Base-by-base conservation (phyloP, 1,284 basidiomycete genomes). In the Schizopora paradoxa region DNA sequence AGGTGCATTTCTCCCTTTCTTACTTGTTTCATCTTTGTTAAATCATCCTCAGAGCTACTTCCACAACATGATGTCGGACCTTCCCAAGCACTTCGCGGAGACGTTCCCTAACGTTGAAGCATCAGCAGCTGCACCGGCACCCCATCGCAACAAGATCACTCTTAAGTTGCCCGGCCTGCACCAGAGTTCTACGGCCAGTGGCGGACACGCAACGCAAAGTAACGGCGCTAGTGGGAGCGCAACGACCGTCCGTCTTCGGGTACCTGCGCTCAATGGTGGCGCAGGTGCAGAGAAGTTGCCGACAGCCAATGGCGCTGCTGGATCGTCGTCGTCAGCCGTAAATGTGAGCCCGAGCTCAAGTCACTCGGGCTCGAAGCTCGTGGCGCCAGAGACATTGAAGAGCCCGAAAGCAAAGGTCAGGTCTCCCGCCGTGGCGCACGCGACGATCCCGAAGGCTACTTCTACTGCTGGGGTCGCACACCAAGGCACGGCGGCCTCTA, bases 61-160 rank as follows among this genome's bases (percentile, higher is more conserved):
- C 61, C 74, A 76, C 22, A 71, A 77, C 51, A 63, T 87, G 14
- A 82, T 89, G 82, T 71, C 82, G 3, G 86, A 88, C 59, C 68
- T 89, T 25, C 86, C 86, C 3, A 81, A 81, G 1, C 73, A 74
- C 57, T 53, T 76, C 31, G 21, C 41, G 31, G 39, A 45, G 11
- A 33, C 19, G 11, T 18, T 34, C 13, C 21, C 8, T 14, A 36
- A 31, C 19, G 40, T 22, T 10, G 35, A 40, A 21, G 19, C 31
- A 6, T 18, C 68, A 86, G 26, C 66, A 75, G n/a, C 54, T 11
- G 44, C 71, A 7, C 74, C 75, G 54, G 65, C 73, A 3, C 61
- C 74, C 23, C 29, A n/a, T 25, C 36, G 10, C n/a, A 86, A 80
- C 64, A 53, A 52, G 37, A 82, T 87, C 47, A 86, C 77, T 59